Conservation (phyloP, 768 basidiomycete genomes). For the Psilocybe cyanescens region DNA sequence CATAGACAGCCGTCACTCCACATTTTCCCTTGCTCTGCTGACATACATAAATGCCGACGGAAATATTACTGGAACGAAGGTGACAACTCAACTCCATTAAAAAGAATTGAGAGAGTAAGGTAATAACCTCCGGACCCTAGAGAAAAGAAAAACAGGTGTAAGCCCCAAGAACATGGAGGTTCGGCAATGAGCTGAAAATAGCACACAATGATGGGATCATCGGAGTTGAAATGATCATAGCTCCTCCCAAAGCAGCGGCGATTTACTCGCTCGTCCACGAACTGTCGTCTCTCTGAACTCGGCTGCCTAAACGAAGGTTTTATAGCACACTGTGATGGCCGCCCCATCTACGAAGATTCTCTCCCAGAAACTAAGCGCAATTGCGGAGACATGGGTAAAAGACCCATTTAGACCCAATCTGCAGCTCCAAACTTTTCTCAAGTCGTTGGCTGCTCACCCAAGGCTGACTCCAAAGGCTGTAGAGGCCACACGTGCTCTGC, state of each 20-base stretch:
- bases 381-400: constrained; percentile 66
- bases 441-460: constrained; percentile 69
- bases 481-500: constrained; percentile 56
- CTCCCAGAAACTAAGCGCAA: constrained; percentile 51
- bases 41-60: not conserved
- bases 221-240: constrained; percentile 9
- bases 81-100: not conserved
- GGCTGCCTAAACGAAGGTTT: constrained; percentile 3
- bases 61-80: not conserved
- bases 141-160: not conserved
- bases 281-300: constrained; percentile 6
- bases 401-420: constrained; percentile 82
- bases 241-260: constrained; percentile 1
- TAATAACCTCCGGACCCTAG: not conserved
- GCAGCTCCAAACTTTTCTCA: constrained; percentile 69
- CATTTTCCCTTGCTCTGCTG: not conserved
- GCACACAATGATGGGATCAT: constrained; percentile 9
- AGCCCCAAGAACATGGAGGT: not conserved
- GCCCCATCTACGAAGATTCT: constrained; percentile 30
- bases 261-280: constrained; percentile 1
- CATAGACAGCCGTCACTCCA: constrained; percentile 1
- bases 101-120: not conserved
- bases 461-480: constrained; percentile 66
- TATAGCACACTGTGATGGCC: constrained; percentile 15
- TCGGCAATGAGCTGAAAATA: not conserved